Percentiles rank a stretch among this genome's conserved stretches.
Conservation (phyloP, 148 eudicot species). For the Amaranthus palmeri region DNA sequence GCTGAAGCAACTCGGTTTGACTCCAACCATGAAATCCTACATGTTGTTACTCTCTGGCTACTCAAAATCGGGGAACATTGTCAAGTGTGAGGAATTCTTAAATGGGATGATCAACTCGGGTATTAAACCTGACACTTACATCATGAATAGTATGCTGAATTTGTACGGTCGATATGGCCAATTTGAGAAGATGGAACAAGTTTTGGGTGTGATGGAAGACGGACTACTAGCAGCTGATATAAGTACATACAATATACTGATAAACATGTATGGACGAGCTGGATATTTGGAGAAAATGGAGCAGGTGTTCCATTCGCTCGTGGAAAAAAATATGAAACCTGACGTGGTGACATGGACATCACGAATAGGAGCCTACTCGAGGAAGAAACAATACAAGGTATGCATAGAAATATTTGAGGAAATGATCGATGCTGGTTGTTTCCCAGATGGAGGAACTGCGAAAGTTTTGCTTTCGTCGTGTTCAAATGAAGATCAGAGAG, state of each 20-base stretch:
- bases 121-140: slow-evolving; percentile 8
- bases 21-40: slow-evolving; percentile 90
- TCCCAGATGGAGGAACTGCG: slow-evolving; percentile 84
- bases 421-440: slow-evolving; percentile 82
- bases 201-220: too few species aligned
- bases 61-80: slow-evolving; percentile 53
- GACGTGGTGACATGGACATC: slow-evolving; percentile 93
- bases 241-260: slow-evolving; percentile 78
- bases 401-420: slow-evolving; percentile 79
- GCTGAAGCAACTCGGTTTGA: slow-evolving; percentile 56
- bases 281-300: slow-evolving; percentile 85
- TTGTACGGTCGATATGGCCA: slow-evolving; percentile 71
- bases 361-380: slow-evolving; percentile 77
- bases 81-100: slow-evolving; percentile 64
- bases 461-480: slow-evolving; percentile 81
- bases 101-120: slow-evolving; percentile 64
- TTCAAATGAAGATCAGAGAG: slow-evolving; percentile 63
- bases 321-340: slow-evolving; percentile 43
- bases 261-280: slow-evolving; percentile 65
- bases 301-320: slow-evolving; percentile 47
- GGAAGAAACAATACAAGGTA: slow-evolving; percentile 62
- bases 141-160: slow-evolving; percentile 70
- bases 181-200: slow-evolving; percentile 40
- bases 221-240: slow-evolving; percentile 50
- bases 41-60: slow-evolving; percentile 76